Conservation (phyloP, 768 basidiomycete genomes). For the Gymnopilus dilepis region DNA sequence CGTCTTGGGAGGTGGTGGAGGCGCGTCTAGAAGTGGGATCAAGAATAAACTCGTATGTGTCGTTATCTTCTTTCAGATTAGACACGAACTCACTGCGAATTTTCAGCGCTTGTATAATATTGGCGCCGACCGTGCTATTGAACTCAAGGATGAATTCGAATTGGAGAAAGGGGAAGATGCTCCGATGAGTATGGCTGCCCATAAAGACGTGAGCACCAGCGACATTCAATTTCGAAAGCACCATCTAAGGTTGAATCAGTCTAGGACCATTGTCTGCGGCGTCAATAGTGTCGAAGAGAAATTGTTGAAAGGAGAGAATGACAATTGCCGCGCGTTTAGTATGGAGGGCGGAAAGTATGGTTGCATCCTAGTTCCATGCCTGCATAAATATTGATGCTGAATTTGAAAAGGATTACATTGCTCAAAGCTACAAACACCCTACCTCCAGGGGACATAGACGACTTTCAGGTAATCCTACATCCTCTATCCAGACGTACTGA, state of each 20-base stretch:
- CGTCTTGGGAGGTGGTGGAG: conserved; percentile 90
- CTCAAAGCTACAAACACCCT: conserved; percentile 67
- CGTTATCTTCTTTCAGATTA: background rate
- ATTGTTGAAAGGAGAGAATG: conserved; percentile 70
- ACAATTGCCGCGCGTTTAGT: conserved; percentile 81
- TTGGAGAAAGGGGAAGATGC: conserved; percentile 86
- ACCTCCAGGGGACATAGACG: conserved; percentile 61
- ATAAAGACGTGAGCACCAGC: conserved; percentile 53
- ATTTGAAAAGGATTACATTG: conserved; percentile 53
- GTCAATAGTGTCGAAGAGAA: conserved; percentile 78
- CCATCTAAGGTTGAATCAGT: conserved; percentile 32
- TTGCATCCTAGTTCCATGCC: background rate
- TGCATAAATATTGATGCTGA: conserved; percentile 6
- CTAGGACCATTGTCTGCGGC: conserved; percentile 74
- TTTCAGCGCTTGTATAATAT: conserved; percentile 73
- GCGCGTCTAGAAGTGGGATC: conserved; percentile 84
- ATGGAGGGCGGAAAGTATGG: conserved; percentile 65
- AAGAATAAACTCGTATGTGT: conserved; percentile 89
- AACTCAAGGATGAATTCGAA: conserved; percentile 70
- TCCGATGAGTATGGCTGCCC: conserved; percentile 92
- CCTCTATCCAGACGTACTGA: conserved; percentile 8
- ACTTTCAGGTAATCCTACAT: conserved; percentile 75
- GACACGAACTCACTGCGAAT: conserved; percentile 1
- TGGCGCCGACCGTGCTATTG: conserved; percentile 53
- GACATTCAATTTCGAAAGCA: conserved; percentile 6